Evolutionary conservation across 2,329 filamentous ascomycete species (phyloP), one percentile per base, ranked within the genome.

Genomic region (Ceratocystis albifundus): DNA sequence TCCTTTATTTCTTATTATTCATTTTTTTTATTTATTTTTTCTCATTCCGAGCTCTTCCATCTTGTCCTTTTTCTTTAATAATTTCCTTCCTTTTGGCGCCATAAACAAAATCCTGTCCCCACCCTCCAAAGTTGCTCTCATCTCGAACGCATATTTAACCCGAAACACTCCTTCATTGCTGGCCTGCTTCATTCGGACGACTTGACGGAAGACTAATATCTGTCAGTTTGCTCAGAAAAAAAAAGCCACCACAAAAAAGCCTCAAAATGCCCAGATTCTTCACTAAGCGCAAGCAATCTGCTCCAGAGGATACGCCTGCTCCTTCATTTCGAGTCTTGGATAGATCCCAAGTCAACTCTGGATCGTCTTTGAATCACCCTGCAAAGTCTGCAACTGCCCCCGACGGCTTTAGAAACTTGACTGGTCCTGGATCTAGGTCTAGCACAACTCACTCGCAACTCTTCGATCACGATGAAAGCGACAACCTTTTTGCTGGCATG

Each of bases 191-290:
- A 46, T 48, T 61, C 45, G 55, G 55, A 59, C 55, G 55, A 30
- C 55, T 28, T 32, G 28, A 36, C 28, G 12, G 28, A 32, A 32
- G 28, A 59, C 55, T 59, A 59, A 59, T 59, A 59, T 59, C 25
- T 59, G 55, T 36, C 55, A 32, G 55, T n/a, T 36, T 59, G 25
- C 55, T 20, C 7, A 59, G 28, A 36, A 36, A n/a, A 44, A 65
- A 25, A 46, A 59, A 41, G 44, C 15, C 59, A 45, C 48, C 44
- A n/a, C 20, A 25, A 46, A 61, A 62, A 62, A 59, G 55, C 55
- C 69, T 69, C 77, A 79, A 79, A 75, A 85, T 85, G 83, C 81
- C 81, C 82, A 83, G 80, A 76, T 85, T 85, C 73, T 85, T 85
- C 69, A 78, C 76, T 72, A 78, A 80, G 80, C 82, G 83, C 78